Base-by-base conservation (phyloP, 140 eudicot genomes). In the Cichorium intybus region DNA sequence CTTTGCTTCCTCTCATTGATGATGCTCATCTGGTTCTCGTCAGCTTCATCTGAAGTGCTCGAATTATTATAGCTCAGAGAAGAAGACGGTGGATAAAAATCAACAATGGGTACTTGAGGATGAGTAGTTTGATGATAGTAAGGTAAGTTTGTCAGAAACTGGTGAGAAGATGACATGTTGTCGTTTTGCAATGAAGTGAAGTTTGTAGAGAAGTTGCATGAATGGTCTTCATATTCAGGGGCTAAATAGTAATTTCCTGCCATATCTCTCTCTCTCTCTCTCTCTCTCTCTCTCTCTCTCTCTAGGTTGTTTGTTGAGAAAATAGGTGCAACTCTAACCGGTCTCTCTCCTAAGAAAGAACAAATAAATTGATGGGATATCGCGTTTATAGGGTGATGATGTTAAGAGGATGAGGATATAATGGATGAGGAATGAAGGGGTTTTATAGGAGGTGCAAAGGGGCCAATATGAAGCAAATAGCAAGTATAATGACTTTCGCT, bases 1-100 rank as follows among this genome's bases (percentile, higher is more conserved):
- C 96, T 82, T 66, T 80, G 83, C 75, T 88, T 88, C 75, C 96
- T 77, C 69, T 85, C 94, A 22, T 88, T 82, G 73, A 88, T 80
- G 73, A 85, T 57, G 54, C 87, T 74, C 45, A 76, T 61, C 48
- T 84, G 93, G 59, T 84, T 86, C 46, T 84, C 96, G 0, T 81
- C 96, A 0, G 87, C 89, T 64, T 87, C 95, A 64, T 87, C 95
- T 0, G 92, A 87, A 10, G 93, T 84, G 16, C 93, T 79, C 0
- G 95, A 84, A 73, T 84, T 87, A 21, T 73, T 82, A 26, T 75
- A 67, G 81, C 93, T 84, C 62, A 78, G 39, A 69, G 79, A 85
- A 29, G 93, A 68, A 27, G 82, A 51, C 35, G 72, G 92, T 37
- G 74, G 83, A 56, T 56, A 71, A 55, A 79, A 64, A 54, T 84